Evolutionary conservation across 345 rosid species (phyloP), one percentile per base, ranked within the genome.

Genomic region (Limnanthes douglasii): DNA sequence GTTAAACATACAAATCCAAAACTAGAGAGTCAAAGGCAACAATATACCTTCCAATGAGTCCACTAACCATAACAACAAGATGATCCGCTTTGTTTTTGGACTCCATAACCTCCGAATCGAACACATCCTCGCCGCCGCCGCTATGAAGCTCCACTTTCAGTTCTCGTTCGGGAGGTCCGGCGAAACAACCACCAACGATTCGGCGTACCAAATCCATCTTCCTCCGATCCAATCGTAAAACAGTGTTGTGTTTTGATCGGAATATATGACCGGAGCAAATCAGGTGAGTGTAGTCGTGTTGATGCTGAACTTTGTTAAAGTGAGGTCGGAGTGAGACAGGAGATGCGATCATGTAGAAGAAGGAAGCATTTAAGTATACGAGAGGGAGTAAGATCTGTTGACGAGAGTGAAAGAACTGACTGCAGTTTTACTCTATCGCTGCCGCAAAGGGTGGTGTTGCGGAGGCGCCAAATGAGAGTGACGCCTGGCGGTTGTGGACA

Each of bases 61-160:
- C 95, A 43, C 79, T 84, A 36, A 84, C 85, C 95, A 84, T 79
- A 53, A 84, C 46, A 2, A 84, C 85, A 21, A 84, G 75, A 65
- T 85, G 96, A 34, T 69, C 77, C 1, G 83, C 75, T 13, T 56
- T 57, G 37, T 36, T 56, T 6, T 44, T 21, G 1, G 68, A 27
- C 16, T 51, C 54, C 48, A 54, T 31, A 22, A 56, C 64, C 0
- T 23, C 57, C 18, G 73, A 50, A 39, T 60, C 61, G 37, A 69
- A 69, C 8, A 76, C 29, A 54, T 71, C 75, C 46, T 69, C 75
- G 11, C 93, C 86, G 31, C 68, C 72, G 39, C 78, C 82, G 43
- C 68, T 73, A 12, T 76, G 68, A 2, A 41, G 52, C 72, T 76
- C 83, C 47, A 73, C 56, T 54, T 59, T 53, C 23, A 72, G 29